Evolutionary conservation across 192 early-diverging fungal genomes (phyloP).

Genomic region (Funneliformis geosporum): DNA sequence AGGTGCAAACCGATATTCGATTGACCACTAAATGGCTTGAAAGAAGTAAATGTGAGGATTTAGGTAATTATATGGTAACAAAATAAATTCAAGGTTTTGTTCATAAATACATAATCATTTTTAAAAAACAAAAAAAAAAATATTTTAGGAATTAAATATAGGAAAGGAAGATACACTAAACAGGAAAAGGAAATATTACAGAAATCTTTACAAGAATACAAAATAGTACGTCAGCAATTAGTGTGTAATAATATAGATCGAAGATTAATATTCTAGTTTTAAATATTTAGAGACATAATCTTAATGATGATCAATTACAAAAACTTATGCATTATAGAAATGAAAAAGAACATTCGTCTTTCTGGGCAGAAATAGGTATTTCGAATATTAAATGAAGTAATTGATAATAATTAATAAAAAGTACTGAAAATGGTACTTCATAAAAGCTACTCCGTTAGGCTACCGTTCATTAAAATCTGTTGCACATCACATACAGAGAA

Average conservation of each 20-base stretch:
- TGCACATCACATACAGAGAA: constrained; percentile 35
- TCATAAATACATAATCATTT: too few relatives aligned
- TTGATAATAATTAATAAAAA: neutral
- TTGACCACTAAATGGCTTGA: constrained; percentile 13
- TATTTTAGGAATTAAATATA: constrained; percentile 22
- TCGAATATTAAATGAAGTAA: neutral
- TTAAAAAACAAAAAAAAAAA: neutral
- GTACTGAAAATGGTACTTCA: neutral
- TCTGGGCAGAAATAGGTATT: constrained; percentile 41
- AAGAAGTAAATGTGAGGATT: neutral
- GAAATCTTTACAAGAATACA: constrained; percentile 34
- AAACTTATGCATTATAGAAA: constrained; percentile 9
- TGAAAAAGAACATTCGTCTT: constrained; percentile 31
- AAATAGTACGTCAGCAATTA: constrained; percentile 19
- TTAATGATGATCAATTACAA: neutral
- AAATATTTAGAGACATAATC: neutral
- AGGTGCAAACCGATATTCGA: neutral
- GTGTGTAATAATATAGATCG: constrained; percentile 3
- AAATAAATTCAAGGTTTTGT: too few relatives aligned
- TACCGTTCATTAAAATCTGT: constrained; percentile 35
- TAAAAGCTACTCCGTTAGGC: constrained; percentile 32
- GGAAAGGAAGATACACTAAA: constrained; percentile 17
- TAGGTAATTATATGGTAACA: too few relatives aligned
- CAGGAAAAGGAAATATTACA: constrained; percentile 31
- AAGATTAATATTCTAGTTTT: constrained; percentile 16